phyloP scores from a whole-genome alignment of 2,329 filamentous ascomycete genomes.

The Zopfia rhizophila region DNA sequence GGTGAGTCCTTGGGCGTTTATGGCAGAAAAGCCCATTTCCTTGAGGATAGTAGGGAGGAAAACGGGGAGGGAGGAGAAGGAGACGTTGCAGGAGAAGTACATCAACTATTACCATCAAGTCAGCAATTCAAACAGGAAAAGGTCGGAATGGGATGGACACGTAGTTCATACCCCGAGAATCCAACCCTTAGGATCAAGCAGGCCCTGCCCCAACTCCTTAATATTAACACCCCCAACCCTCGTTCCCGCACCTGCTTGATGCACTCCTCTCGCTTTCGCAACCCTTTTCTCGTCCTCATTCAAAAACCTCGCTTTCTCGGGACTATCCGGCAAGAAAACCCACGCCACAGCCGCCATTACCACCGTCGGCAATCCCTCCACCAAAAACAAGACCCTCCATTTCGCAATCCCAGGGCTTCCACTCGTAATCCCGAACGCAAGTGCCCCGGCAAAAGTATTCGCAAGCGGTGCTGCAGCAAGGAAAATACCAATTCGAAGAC shows the following conservation, averaged over 20 bases:
- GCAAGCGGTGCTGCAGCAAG: conserved; percentile 71
- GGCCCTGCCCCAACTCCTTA: conserved; percentile 40
- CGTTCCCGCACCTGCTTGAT: conserved; percentile 40
- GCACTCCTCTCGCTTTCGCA: conserved; percentile 40
- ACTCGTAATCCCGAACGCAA: conserved; percentile 66
- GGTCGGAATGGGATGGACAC: neutral
- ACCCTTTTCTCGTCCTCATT: conserved; percentile 53
- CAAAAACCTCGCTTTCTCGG: conserved; percentile 55
- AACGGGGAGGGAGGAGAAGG: conserved; percentile 63
- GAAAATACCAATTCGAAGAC: conserved; percentile 67
- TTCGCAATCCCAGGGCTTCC: conserved; percentile 65
- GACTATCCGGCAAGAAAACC: conserved; percentile 58
- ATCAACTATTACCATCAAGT: conserved; percentile 32
- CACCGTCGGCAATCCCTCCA: conserved; percentile 57
- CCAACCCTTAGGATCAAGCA: conserved; percentile 47
- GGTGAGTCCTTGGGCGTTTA: conserved; percentile 76
- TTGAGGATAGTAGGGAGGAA: conserved; percentile 57
- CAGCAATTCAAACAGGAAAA: neutral
- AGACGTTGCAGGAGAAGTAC: conserved; percentile 55
- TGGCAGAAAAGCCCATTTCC: conserved; percentile 73
- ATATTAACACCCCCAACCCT: conserved; percentile 41
- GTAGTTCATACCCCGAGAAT: conserved; percentile 41
- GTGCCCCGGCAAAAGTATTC: conserved; percentile 78
- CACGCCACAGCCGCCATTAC: conserved; percentile 54
- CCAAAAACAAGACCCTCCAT: conserved; percentile 69